Evolutionary conservation across 2,329 filamentous ascomycete species (phyloP).

Genomic region (Nannizziopsis arthrosporioides): DNA sequence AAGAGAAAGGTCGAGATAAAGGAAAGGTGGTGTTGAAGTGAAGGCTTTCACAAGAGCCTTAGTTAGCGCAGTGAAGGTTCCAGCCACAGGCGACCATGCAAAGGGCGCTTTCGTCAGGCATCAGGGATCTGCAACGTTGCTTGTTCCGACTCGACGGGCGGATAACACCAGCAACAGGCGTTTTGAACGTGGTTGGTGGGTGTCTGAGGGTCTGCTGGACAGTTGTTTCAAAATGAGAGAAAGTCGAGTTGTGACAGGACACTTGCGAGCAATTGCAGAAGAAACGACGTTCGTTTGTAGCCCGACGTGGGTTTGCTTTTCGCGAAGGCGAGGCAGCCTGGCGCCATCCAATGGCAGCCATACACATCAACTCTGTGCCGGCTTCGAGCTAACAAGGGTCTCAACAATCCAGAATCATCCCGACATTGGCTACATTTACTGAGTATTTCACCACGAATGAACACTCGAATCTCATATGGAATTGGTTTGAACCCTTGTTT

Average conservation of each 20-base stretch:
- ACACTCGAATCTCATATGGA: too few species aligned
- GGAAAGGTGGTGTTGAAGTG: slow-evolving; percentile 23
- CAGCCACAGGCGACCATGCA: slow-evolving; percentile 11
- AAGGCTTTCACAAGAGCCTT: neutral
- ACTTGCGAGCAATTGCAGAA: slow-evolving; percentile 5
- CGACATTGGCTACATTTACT: too few species aligned
- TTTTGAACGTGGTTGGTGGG: slow-evolving; percentile 5
- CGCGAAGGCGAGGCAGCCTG: too few species aligned
- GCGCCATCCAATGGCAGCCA: slow-evolving; percentile 2
- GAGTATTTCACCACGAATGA: too few species aligned
- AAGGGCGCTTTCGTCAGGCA: slow-evolving; percentile 8
- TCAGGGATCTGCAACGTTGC: slow-evolving; percentile 9
- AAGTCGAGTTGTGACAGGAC: slow-evolving; percentile 2
- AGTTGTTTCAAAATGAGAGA: slow-evolving; percentile 1
- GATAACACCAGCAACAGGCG: neutral
- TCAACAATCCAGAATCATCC: too few species aligned
- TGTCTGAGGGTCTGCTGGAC: slow-evolving; percentile 1
- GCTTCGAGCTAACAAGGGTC: neutral
- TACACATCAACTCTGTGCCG: slow-evolving; percentile 7
- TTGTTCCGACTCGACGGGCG: neutral
- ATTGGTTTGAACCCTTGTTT: too few species aligned
- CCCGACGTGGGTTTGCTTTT: neutral
- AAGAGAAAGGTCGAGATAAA: neutral
- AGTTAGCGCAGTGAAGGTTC: slow-evolving; percentile 1
- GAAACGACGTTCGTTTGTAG: neutral